Conservation (phyloP, 2,329 filamentous ascomycete genomes). For the Sclerotinia nivalis region DNA sequence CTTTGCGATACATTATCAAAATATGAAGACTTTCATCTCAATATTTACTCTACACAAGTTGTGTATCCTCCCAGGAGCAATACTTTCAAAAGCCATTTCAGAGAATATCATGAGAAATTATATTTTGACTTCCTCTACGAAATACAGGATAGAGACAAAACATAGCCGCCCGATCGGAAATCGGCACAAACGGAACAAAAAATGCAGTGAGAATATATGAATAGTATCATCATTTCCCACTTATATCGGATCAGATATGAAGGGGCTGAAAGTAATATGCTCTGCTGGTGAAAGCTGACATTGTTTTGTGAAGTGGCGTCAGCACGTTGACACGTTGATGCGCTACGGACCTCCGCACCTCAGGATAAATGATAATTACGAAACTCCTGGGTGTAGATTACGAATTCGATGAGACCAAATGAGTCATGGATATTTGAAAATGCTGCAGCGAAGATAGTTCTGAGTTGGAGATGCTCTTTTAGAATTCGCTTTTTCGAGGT, state of each 20-base stretch:
- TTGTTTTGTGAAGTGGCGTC: neutral
- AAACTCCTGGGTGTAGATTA: neutral
- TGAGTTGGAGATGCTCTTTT: neutral
- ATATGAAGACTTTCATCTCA: neutral
- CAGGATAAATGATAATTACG: neutral
- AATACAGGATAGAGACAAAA: neutral
- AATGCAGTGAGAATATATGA: slow-evolving; percentile 4
- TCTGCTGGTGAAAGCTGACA: slow-evolving; percentile 7
- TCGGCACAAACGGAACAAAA: neutral
- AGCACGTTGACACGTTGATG: neutral
- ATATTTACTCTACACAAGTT: neutral
- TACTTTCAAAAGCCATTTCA: neutral
- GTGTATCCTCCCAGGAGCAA: too few relatives aligned
- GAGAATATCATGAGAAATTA: too few relatives aligned
- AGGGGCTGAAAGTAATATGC: neutral
- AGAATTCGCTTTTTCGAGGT: neutral
- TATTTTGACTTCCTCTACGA: neutral
- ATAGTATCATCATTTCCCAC: neutral
- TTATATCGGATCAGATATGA: slow-evolving; percentile 8
- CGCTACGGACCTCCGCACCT: slow-evolving; percentile 9
- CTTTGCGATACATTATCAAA: neutral
- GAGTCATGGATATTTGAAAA: neutral
- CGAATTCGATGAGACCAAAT: neutral
- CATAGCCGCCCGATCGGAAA: neutral
- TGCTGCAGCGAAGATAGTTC: neutral